Conservation (phyloP, 1,139 yeast genomes). For the Candida dubliniensis region DNA sequence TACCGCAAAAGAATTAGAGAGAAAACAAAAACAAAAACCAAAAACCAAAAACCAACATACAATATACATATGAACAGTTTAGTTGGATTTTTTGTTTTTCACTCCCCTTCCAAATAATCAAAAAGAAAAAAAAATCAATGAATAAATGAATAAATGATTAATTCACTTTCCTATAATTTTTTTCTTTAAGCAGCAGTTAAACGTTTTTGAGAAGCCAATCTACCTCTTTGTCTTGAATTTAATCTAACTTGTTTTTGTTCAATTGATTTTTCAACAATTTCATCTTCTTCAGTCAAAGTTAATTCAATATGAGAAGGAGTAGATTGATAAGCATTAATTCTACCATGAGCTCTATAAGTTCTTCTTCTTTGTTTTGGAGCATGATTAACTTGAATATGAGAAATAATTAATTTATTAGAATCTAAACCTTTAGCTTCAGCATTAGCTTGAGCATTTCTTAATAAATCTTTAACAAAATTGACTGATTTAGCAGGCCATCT, state of each 20-base stretch:
- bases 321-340: constrained; percentile 98
- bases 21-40: background rate
- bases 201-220: constrained; percentile 79
- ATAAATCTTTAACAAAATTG: constrained; percentile 90
- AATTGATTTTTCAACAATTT: constrained; percentile 89
- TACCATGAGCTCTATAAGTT: constrained; percentile 99
- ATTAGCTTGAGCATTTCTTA: constrained; percentile 97
- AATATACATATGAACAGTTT: too few species aligned
- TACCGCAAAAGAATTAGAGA: background rate
- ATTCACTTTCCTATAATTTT: background rate
- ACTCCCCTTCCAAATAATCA: too few species aligned
- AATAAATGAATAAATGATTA: background rate
- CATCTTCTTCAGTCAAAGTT: constrained; percentile 93
- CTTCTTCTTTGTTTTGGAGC: constrained; percentile 99
- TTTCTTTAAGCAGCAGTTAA: constrained; percentile 18
- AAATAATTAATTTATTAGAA: constrained; percentile 85
- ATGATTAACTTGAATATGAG: constrained; percentile 99
- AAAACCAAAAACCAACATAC: background rate
- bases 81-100: too few species aligned
- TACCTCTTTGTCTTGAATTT: constrained; percentile 90
- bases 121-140: background rate
- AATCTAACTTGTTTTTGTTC: constrained; percentile 81
- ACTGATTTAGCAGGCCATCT: constrained; percentile 99
- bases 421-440: constrained; percentile 99
- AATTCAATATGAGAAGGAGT: constrained; percentile 99